phyloP scores from a whole-genome alignment of 1,284 basidiomycete genomes.

The Sanghuangporus baumii region DNA sequence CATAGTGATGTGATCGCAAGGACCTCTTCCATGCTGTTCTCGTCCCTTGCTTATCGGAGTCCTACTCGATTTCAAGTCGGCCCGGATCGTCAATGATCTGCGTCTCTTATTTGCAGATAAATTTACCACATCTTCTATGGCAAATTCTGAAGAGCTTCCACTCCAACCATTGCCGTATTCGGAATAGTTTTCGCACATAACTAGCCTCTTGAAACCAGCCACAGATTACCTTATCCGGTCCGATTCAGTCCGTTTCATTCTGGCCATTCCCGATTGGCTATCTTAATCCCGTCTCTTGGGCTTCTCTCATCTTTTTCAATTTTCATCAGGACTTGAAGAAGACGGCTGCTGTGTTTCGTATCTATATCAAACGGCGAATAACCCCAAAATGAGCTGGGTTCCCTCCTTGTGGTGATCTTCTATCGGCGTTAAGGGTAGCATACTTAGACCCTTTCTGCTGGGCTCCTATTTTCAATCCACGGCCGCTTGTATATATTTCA shows the following conservation, averaged over 20 bases:
- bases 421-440: neutral
- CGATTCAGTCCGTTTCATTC: neutral
- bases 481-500: neutral
- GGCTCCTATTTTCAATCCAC: neutral
- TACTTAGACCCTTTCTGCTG: neutral
- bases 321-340: neutral
- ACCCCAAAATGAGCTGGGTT: neutral
- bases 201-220: neutral
- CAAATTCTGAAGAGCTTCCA: neutral
- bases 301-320: neutral
- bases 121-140: neutral
- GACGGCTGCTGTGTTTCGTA: neutral
- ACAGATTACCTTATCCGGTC: neutral
- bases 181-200: neutral
- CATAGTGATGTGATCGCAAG: neutral
- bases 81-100: neutral
- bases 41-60: neutral
- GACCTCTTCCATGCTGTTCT: neutral
- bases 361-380: neutral
- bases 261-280: neutral
- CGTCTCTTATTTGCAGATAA: neutral
- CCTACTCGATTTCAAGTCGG: neutral
- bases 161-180: neutral
- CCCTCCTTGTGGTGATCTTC: neutral
- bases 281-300: neutral